A percentile compares a stretch with the other conserved stretches of the same genome.
These are phyloP conservation scores for Penicillium sp. DNA, from an alignment of 2,329 filamentous ascomycete species.

Conservation along the genomic window DNA sequence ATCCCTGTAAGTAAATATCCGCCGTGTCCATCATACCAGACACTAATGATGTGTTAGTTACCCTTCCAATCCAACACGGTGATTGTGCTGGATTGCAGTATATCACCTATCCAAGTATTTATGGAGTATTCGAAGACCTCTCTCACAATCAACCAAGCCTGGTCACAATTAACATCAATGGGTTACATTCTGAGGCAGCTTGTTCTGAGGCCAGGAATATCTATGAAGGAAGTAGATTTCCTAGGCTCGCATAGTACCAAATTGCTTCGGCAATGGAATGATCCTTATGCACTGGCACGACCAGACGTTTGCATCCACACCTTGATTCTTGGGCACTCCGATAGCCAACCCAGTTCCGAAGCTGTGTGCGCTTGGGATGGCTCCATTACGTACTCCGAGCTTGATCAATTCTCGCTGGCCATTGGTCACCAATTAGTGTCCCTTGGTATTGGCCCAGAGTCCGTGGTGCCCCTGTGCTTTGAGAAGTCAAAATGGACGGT, in stretches of 20 bases:
- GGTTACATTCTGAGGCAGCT: background rate
- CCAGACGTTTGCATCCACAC: slow-evolving; percentile 1
- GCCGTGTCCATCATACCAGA: background rate
- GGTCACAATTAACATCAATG: background rate
- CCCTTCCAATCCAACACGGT: background rate
- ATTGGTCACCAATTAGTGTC: background rate
- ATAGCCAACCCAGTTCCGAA: slow-evolving; percentile 3
- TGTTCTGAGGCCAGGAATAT: background rate
- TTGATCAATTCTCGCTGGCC: background rate
- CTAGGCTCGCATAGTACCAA: background rate
- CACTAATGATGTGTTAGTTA: background rate
- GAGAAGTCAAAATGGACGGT: slow-evolving; percentile 12
- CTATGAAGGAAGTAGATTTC: background rate
- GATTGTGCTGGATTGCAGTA: background rate
- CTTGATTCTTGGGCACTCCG: slow-evolving; percentile 3
- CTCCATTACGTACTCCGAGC: slow-evolving; percentile 9
- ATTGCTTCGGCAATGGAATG: background rate
- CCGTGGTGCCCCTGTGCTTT: slow-evolving; percentile 9
- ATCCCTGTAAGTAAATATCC: background rate
- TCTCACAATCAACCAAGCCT: background rate
- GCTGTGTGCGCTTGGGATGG: slow-evolving; percentile 23
- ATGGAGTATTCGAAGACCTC: background rate
- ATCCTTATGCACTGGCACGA: background rate
- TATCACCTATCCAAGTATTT: background rate
- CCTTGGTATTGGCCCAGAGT: slow-evolving; percentile 8